Evolutionary conservation across 805 yeast genomes (phyloP), one percentile per base, ranked within the genome.

Genomic region (Scheffersomyces ergatensis): DNA sequence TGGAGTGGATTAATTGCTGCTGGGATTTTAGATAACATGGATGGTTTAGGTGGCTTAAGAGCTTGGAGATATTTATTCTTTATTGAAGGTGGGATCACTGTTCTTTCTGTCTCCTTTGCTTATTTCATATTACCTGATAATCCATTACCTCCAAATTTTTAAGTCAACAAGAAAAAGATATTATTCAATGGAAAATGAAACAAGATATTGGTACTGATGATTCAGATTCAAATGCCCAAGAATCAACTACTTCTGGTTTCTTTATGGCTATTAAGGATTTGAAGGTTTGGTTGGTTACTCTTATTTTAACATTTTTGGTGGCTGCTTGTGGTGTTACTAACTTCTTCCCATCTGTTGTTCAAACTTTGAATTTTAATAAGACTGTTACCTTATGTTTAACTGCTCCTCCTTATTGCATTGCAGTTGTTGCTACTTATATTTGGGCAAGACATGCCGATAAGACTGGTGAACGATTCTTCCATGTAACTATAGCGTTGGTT

Each of bases 311-410:
- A 2, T 70, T 68, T 57, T 58, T 73, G 23, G 83, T 76, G 37
- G 80, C 79, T 19, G 81, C 83, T 30, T 74, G 79, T 47, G 82
- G 83, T 55, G 81, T 78, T 35, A 76, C 82, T 15, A 74, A 78
- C 53, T 78, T 77, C 54, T 80, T 78, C 65, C 85, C 85, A 20
- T 69, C 83, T 1, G 78, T 81, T 20, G 83, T 81, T 14, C 53
- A 67, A 42, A 77, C 84, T 12, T 65, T 81, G 45, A 72, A 77
- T 33, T 81, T 76, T 48, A 56, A 59, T 51, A 63, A 69, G 36
- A 65, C 77, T 29, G 65, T 73, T 34, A 77, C 84, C 3, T 66
- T 78, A 36, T 74, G 77, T 46, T 63, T 80, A 41, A 77, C 84
- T 7, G 82, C 77, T 17, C 84, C 83, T 18, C 83, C 83, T 9